A percentile compares a stretch with the other conserved stretches of the same genome.
These are phyloP conservation scores for Penicillium sp. DNA, from an alignment of 2,329 filamentous ascomycete genomes.

Conservation along the genomic window DNA sequence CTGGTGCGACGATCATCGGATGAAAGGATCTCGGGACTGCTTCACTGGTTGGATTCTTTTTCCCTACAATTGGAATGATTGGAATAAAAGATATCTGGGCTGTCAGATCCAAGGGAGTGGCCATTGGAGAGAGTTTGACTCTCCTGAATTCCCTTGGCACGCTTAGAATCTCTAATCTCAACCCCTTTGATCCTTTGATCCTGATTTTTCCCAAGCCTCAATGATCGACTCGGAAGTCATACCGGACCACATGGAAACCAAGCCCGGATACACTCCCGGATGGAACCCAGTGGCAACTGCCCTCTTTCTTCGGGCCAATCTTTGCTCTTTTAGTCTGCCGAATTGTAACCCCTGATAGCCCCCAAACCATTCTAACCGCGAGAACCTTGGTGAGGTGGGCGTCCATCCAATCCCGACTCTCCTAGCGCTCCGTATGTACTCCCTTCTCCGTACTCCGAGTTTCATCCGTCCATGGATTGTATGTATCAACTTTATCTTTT, in stretches of 20 bases:
- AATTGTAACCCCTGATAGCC: background rate
- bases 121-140: background rate
- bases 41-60: no score
- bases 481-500: background rate
- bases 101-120: background rate
- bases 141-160: background rate
- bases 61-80: no score
- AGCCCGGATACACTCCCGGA: constrained; percentile 19
- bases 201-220: constrained; percentile 7
- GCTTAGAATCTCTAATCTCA: no score
- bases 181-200: background rate
- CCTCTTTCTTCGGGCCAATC: background rate
- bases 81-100: background rate
- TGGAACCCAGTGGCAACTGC: constrained; percentile 13
- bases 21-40: background rate
- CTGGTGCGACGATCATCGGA: background rate
- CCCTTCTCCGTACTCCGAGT: background rate
- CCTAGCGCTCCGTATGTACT: background rate
- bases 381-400: background rate
- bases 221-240: constrained; percentile 25
- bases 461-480: constrained; percentile 3
- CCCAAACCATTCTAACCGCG: background rate
- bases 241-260: constrained; percentile 26
- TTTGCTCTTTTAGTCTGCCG: background rate
- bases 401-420: background rate